Percentiles rank a stretch among this genome's conserved stretches.
Conservation (phyloP, 164 flowering plant genomes). For the Protea cynaroides region DNA sequence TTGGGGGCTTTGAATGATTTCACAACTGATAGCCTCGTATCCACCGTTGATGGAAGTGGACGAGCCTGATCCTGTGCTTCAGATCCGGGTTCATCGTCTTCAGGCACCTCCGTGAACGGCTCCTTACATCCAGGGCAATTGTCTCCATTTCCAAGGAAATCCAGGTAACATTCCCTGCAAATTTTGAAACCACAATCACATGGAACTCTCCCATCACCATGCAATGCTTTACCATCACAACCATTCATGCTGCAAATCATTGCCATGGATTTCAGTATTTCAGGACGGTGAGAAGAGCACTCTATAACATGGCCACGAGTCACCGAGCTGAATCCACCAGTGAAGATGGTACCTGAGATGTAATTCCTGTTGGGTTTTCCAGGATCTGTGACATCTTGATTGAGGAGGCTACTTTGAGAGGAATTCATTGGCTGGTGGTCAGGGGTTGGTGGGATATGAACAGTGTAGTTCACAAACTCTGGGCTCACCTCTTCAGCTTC, state of each 20-base stretch:
- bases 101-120: constrained; percentile 31
- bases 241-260: constrained; percentile 63
- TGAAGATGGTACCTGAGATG: constrained; percentile 65
- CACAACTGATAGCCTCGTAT: constrained; percentile 56
- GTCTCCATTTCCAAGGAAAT: constrained; percentile 43
- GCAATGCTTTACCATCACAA: constrained; percentile 56
- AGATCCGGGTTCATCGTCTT: constrained; percentile 27
- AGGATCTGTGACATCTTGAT: constrained; percentile 5
- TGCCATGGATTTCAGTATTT: constrained; percentile 12
- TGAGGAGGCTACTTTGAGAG: constrained; percentile 40
- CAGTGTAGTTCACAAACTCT: constrained; percentile 63
- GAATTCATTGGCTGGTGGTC: constrained; percentile 43
- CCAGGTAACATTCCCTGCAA: constrained; percentile 66
- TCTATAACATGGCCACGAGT: constrained; percentile 69
- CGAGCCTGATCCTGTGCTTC: constrained; percentile 63
- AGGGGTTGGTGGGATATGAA: constrained; percentile 84
- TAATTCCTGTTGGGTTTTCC: constrained; percentile 28
- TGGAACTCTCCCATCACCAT: constrained; percentile 18
- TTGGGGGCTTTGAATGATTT: constrained; percentile 61
- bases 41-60: constrained; percentile 60
- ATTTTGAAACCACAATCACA: constrained; percentile 81
- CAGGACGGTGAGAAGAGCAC: constrained; percentile 22
- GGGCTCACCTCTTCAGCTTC: constrained; percentile 30
- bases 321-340: constrained; percentile 74
- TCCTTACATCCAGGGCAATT: constrained; percentile 86